These are phyloP conservation scores for Aspergillus homomorphus DNA, from an alignment of 495 filamentous ascomycete genomes.

Conservation along the genomic window DNA sequence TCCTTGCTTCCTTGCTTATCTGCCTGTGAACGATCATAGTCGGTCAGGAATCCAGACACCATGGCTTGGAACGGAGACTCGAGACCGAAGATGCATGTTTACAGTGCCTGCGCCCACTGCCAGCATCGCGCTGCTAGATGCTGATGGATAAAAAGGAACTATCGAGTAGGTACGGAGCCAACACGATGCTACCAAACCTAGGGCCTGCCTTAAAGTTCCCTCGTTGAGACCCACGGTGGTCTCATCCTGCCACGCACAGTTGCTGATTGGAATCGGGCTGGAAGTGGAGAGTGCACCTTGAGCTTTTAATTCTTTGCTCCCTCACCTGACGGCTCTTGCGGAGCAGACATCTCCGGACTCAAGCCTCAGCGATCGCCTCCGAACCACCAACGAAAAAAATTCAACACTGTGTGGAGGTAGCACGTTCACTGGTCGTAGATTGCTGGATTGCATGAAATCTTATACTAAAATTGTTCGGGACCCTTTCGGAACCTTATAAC, in stretches of 20 bases:
- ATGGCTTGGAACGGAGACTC: too few species aligned
- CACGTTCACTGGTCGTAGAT: background rate
- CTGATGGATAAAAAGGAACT: background rate
- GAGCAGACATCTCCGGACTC: slow-evolving; percentile 21
- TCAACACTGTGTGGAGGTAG: background rate
- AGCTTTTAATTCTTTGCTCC: slow-evolving; percentile 6
- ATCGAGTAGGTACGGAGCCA: background rate
- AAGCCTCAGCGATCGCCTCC: slow-evolving; percentile 4
- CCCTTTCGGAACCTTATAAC: background rate
- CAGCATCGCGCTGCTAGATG: background rate
- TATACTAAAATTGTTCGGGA: background rate
- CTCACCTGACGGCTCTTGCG: slow-evolving; percentile 15
- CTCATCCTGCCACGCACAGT: background rate
- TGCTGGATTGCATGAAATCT: too few species aligned
- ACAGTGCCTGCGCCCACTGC: too few species aligned
- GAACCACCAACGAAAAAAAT: slow-evolving; percentile 5
- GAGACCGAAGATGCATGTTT: too few species aligned
- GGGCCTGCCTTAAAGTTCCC: slow-evolving; percentile 4
- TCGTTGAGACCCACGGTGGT: slow-evolving; percentile 9
- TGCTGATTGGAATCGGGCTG: slow-evolving; percentile 17
- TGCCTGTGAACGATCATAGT: background rate
- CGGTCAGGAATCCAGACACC: too few species aligned
- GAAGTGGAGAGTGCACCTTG: slow-evolving; percentile 7
- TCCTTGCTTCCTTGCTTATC: background rate
- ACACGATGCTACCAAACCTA: background rate